Evolutionary conservation across 768 basidiomycete genomes (phyloP).

Genomic region (Trametes meyenii): DNA sequence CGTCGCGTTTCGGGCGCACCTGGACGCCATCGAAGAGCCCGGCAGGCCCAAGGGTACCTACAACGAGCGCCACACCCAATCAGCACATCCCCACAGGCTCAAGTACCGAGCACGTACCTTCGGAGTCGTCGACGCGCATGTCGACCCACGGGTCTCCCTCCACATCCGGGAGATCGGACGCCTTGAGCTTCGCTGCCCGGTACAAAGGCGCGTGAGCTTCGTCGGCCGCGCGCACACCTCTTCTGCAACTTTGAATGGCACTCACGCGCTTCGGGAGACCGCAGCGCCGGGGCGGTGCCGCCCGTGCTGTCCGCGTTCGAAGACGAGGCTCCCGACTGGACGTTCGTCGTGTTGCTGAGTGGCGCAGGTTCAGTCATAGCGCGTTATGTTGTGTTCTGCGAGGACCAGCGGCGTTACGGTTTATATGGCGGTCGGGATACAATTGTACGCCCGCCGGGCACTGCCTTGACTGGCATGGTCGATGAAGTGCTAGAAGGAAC

Average conservation of each 20-base stretch:
- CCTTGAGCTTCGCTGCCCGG: conserved; percentile 28
- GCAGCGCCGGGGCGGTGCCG: conserved; percentile 8
- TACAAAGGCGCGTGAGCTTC: conserved; percentile 5
- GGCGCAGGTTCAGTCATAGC: conserved; percentile 3
- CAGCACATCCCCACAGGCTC: not conserved
- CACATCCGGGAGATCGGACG: conserved; percentile 30
- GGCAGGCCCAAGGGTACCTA: conserved; percentile 18
- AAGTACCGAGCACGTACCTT: conserved; percentile 3
- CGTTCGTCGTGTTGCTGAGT: conserved; percentile 14
- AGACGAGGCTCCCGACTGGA: not conserved
- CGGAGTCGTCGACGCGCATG: conserved; percentile 5
- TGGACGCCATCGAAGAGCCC: conserved; percentile 24
- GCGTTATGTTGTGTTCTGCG: not conserved
- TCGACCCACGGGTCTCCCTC: conserved; percentile 12
- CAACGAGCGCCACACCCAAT: not conserved
- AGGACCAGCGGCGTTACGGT: not conserved
- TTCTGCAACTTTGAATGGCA: conserved; percentile 3
- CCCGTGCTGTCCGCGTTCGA: no score
- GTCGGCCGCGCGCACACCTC: not conserved
- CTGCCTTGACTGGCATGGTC: conserved; percentile 6
- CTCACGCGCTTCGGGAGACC: conserved; percentile 27
- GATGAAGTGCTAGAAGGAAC: conserved; percentile 12
- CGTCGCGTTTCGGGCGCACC: not conserved
- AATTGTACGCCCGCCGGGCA: conserved; percentile 2
- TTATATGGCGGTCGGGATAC: not conserved